phyloP scores from a whole-genome alignment of 2,329 filamentous ascomycete species.

The Colletotrichum sp. region DNA sequence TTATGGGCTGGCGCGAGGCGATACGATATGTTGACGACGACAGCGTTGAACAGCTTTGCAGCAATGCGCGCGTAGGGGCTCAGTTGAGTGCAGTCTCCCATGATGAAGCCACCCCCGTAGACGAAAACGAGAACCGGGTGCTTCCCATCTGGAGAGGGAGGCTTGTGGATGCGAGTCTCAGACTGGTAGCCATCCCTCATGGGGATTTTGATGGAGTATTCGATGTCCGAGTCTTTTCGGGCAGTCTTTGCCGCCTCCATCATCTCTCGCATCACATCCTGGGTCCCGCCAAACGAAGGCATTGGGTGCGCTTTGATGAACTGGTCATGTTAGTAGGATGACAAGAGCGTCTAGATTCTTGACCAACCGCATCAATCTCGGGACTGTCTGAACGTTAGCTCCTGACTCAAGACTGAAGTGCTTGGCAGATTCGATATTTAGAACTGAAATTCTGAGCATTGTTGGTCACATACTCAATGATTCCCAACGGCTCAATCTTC shows the following conservation, averaged over 20 bases:
- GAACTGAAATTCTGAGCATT: neutral
- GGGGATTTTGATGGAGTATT: neutral
- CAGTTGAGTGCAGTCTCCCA: neutral
- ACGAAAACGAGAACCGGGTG: conserved; percentile 12
- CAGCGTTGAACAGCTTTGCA: neutral
- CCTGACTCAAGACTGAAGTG: neutral
- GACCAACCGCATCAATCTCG: neutral
- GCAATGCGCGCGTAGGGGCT: neutral
- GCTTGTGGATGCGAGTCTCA: neutral
- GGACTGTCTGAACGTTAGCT: neutral
- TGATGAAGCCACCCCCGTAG: conserved; percentile 4
- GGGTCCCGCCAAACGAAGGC: neutral
- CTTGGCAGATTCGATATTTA: neutral
- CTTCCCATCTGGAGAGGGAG: neutral
- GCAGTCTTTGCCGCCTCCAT: neutral
- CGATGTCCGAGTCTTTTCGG: neutral
- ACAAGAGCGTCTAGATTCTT: neutral
- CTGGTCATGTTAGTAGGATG: neutral
- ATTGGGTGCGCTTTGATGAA: neutral
- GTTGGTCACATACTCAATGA: neutral
- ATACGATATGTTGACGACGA: conserved; percentile 48
- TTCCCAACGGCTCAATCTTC: neutral
- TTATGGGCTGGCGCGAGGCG: conserved; percentile 50
- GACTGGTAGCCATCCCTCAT: neutral
- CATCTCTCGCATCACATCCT: neutral